phyloP scores from a whole-genome alignment of 2,329 filamentous ascomycete species.

The Neurospora sp. region DNA sequence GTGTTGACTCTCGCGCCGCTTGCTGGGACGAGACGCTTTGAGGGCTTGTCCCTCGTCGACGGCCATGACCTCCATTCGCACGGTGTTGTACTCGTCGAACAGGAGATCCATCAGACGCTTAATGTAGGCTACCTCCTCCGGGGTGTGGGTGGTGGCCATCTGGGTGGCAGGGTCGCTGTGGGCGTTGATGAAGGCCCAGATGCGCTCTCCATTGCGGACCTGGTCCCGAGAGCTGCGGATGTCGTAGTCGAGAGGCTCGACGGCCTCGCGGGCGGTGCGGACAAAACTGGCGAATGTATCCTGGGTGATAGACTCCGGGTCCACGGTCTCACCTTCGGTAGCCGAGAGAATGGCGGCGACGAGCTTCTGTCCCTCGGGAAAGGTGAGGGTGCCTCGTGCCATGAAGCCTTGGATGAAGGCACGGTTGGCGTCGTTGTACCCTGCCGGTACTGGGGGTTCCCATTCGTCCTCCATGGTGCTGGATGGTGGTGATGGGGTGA shows the following conservation, averaged over 20 bases:
- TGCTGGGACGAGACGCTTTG: constrained; percentile 50
- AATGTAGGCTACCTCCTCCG: constrained; percentile 84
- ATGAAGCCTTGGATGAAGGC: constrained; percentile 88
- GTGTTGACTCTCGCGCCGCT: constrained; percentile 21
- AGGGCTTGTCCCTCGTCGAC: constrained; percentile 71
- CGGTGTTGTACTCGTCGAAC: constrained; percentile 81
- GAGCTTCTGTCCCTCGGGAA: constrained; percentile 61
- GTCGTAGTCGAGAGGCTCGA: constrained; percentile 78
- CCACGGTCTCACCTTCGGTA: constrained; percentile 27
- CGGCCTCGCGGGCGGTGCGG: constrained; percentile 56
- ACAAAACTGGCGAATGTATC: constrained; percentile 62
- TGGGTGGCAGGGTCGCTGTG: constrained; percentile 79
- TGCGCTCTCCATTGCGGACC: constrained; percentile 44
- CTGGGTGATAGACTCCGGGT: constrained; percentile 54
- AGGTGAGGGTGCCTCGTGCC: constrained; percentile 66
- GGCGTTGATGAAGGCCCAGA: constrained; percentile 82
- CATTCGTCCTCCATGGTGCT: constrained; percentile 20
- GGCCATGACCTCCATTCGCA: constrained; percentile 72
- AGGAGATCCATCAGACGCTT: constrained; percentile 83
- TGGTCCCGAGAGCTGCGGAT: constrained; percentile 71
- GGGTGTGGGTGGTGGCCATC: constrained; percentile 67
- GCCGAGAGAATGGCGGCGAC: constrained; percentile 67
- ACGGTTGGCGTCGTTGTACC: constrained; percentile 58
- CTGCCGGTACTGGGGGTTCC: constrained; percentile 22
- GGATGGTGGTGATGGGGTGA: neutral